Conservation (phyloP, 1,284 basidiomycete genomes). For the Phylloporus sp. region DNA sequence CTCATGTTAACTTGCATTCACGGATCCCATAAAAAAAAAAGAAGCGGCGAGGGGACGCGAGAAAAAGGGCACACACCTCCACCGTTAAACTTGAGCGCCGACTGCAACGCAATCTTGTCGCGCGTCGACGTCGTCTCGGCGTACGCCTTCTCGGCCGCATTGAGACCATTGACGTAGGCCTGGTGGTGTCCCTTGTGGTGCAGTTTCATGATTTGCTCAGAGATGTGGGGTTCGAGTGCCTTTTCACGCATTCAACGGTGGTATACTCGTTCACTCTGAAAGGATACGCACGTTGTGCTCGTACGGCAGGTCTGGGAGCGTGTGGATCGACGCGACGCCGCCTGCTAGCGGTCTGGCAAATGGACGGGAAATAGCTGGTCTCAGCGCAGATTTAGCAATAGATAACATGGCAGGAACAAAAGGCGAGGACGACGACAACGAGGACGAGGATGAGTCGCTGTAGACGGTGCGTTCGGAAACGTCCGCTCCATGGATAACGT, state of each 20-base stretch:
- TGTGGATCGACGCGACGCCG: slow-evolving; percentile 54
- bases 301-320: slow-evolving; percentile 90
- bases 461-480: neutral
- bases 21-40: no score
- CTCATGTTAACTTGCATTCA: neutral
- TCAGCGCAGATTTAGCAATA: slow-evolving; percentile 44
- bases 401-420: slow-evolving; percentile 47
- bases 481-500: slow-evolving; percentile 19
- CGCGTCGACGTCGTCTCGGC: slow-evolving; percentile 68
- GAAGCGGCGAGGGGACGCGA: no score
- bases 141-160: slow-evolving; percentile 89
- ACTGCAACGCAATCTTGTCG: slow-evolving; percentile 85
- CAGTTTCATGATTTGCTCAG: slow-evolving; percentile 86
- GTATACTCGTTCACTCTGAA: neutral
- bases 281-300: slow-evolving; percentile 73
- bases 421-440: neutral
- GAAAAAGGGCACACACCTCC: slow-evolving; percentile 59
- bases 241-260: slow-evolving; percentile 24
- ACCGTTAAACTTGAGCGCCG: slow-evolving; percentile 91
- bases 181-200: slow-evolving; percentile 98
- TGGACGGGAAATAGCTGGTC: slow-evolving; percentile 46
- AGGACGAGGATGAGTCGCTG: neutral
- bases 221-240: slow-evolving; percentile 81
- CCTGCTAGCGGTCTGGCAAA: slow-evolving; percentile 42
- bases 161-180: slow-evolving; percentile 89